Conservation (phyloP, 805 yeast species). For the Metschnikowia henanensis region DNA sequence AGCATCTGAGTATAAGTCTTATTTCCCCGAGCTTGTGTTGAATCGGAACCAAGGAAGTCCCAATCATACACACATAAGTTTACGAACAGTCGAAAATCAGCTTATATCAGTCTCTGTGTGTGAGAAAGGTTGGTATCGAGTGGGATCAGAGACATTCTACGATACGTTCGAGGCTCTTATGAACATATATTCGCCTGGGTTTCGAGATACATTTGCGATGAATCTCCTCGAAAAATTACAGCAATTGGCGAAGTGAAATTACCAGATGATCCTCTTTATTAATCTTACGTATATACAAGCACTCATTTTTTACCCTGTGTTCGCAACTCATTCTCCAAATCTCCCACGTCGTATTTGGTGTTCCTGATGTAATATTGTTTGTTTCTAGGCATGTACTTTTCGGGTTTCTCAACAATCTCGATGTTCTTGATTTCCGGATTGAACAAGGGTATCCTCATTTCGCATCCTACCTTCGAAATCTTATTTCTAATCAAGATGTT, state of each 20-base stretch:
- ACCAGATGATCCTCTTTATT: too few species aligned
- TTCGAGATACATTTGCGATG: constrained; percentile 15
- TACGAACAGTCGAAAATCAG: constrained; percentile 14
- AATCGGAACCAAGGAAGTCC: neutral
- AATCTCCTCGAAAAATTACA: constrained; percentile 14
- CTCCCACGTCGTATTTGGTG: constrained; percentile 66
- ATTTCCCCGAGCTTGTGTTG: constrained; percentile 11
- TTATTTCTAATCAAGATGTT: constrained; percentile 82
- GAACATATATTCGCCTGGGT: constrained; percentile 14
- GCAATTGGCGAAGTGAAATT: constrained; percentile 1
- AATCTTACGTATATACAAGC: constrained; percentile 11
- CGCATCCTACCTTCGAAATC: constrained; percentile 81
- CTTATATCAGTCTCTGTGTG: constrained; percentile 6
- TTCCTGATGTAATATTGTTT: constrained; percentile 91
- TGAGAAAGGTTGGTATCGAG: constrained; percentile 16
- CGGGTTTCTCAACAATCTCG: constrained; percentile 76
- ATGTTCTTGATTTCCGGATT: constrained; percentile 76
- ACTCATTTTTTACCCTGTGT: constrained; percentile 14
- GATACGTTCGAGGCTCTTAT: constrained; percentile 21
- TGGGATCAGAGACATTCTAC: constrained; percentile 3
- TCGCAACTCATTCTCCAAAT: constrained; percentile 48
- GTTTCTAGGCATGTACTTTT: constrained; percentile 68
- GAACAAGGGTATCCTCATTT: constrained; percentile 75
- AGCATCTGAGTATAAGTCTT: constrained; percentile 12
- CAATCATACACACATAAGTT: constrained; percentile 3